phyloP scores from a whole-genome alignment of 345 rosid genomes.

The Atalantia buxifolia region DNA sequence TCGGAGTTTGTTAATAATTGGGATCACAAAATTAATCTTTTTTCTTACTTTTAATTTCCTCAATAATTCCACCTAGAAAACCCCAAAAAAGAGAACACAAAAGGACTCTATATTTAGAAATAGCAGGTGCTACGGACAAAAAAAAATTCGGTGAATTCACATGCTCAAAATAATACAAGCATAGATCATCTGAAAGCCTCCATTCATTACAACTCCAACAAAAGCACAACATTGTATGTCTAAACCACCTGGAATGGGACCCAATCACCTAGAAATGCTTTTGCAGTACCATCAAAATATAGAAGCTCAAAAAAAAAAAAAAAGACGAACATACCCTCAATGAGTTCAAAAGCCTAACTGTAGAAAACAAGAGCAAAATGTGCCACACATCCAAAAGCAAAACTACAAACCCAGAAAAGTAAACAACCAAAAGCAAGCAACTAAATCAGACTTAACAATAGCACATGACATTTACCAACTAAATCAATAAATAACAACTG shows the following conservation, averaged over 20 bases:
- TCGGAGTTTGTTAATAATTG: neutral
- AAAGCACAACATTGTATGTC: constrained; percentile 3
- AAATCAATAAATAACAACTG: neutral
- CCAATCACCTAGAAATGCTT: constrained; percentile 22
- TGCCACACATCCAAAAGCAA: constrained; percentile 21
- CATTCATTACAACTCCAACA: constrained; percentile 6
- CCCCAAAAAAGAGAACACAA: neutral
- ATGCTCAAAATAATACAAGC: constrained; percentile 19
- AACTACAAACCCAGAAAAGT: constrained; percentile 19
- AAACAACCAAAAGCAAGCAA: constrained; percentile 5
- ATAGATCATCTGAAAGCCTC: constrained; percentile 18
- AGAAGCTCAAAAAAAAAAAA: constrained; percentile 17
- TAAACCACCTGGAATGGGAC: constrained; percentile 30
- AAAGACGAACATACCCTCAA: constrained; percentile 19
- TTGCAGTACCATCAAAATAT: constrained; percentile 20
- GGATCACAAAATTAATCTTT: neutral
- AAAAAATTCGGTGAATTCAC: constrained; percentile 22
- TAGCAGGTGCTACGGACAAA: constrained; percentile 2
- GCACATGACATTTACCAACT: neutral
- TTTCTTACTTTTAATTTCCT: neutral
- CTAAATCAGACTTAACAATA: constrained; percentile 5
- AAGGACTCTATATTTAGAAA: neutral
- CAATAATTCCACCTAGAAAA: constrained; percentile 6
- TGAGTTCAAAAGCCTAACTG: constrained; percentile 16
- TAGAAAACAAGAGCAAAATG: constrained; percentile 15